These are phyloP conservation scores for Phellinidium pouzarii DNA, from an alignment of 1,284 basidiomycete species.

Conservation along the genomic window DNA sequence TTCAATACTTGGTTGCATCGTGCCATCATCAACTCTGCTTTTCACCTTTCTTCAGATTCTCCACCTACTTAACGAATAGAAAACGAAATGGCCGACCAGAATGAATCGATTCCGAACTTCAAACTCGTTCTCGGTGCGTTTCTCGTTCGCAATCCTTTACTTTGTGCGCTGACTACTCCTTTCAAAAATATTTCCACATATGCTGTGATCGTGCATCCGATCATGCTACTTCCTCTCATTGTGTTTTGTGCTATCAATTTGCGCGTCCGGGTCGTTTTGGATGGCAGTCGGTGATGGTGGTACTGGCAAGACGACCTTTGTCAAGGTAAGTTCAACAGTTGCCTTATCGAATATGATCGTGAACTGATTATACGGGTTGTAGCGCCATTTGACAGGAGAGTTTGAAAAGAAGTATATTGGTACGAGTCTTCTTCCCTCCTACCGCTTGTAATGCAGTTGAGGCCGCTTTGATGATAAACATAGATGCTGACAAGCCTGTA, in stretches of 20 bases:
- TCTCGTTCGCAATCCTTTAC: constrained; percentile 14
- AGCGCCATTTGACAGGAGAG: constrained; percentile 99
- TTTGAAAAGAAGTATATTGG: constrained; percentile 99
- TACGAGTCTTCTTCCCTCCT: constrained; percentile 31
- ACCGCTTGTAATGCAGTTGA: constrained; percentile 14
- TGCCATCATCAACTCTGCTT: constrained; percentile 6
- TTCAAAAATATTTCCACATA: constrained; percentile 13
- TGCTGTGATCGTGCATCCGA: constrained; percentile 23
- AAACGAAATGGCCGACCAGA: constrained; percentile 19
- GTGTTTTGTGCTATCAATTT: not conserved
- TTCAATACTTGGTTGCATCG: constrained; percentile 6
- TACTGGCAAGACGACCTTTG: constrained; percentile 97
- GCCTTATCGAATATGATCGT: constrained; percentile 37
- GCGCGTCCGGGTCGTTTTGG: constrained; percentile 22
- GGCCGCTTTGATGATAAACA: not conserved
- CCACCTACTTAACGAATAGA: constrained; percentile 34
- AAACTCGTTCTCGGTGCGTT: constrained; percentile 94
- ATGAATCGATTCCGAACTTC: constrained; percentile 83
- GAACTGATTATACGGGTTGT: constrained; percentile 43
- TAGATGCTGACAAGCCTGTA: constrained; percentile 15
- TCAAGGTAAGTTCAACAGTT: constrained; percentile 62
- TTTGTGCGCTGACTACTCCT: constrained; percentile 22
- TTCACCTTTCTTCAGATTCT: constrained; percentile 21
- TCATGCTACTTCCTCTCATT: not conserved
- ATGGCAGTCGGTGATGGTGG: constrained; percentile 90